Conservation (phyloP, 2,329 filamentous ascomycete genomes). For the Pseudogymnoascus sp. region DNA sequence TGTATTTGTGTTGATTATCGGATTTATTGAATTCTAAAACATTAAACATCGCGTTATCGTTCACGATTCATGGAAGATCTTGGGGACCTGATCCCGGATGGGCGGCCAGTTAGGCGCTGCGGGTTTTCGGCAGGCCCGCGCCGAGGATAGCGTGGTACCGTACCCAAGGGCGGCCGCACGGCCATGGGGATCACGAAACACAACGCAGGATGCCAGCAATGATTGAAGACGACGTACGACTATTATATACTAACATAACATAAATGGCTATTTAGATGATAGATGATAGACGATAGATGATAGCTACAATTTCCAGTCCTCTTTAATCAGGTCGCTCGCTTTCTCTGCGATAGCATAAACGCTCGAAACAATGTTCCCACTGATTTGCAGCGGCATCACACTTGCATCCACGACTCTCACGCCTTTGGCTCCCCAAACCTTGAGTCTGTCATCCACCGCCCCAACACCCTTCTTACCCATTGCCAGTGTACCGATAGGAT, state of each 20-base stretch:
- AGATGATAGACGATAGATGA: no score
- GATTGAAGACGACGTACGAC: background rate
- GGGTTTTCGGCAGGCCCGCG: background rate
- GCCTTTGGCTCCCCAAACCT: constrained; percentile 60
- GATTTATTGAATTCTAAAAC: constrained; percentile 5
- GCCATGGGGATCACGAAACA: background rate
- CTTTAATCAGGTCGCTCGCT: constrained; percentile 64
- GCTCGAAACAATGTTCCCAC: constrained; percentile 79
- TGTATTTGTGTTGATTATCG: background rate
- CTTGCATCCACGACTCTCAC: constrained; percentile 75
- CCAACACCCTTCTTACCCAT: constrained; percentile 67
- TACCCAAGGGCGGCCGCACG: background rate
- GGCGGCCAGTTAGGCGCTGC: background rate
- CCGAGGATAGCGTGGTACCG: background rate
- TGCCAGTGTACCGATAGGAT: constrained; percentile 76
- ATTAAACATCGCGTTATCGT: background rate
- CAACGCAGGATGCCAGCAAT: no score
- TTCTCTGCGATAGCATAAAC: constrained; percentile 77
- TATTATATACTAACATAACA: background rate
- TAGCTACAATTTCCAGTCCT: constrained; percentile 11
- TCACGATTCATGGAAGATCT: background rate
- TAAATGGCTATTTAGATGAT: background rate
- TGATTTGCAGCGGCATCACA: constrained; percentile 75
- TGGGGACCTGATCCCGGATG: background rate
- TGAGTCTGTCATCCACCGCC: constrained; percentile 70